phyloP scores from a whole-genome alignment of 345 rosid genomes.

The Chamaenerion angustifolium region DNA sequence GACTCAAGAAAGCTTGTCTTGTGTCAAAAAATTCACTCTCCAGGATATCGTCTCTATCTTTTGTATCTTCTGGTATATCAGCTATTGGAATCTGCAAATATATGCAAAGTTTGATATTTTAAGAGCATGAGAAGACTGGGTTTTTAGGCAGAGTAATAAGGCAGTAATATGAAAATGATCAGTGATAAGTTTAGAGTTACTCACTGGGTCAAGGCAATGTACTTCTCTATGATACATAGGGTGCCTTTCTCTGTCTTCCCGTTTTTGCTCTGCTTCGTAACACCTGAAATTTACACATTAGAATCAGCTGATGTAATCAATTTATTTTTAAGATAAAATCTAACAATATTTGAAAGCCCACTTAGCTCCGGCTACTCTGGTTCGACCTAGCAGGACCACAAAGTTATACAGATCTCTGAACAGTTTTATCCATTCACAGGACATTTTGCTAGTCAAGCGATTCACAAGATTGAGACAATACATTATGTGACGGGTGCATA shows the following conservation, averaged over 20 bases:
- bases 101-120: constrained; percentile 1
- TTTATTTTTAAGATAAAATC: too few species aligned
- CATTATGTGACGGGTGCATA: too few species aligned
- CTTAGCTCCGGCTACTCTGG: too few species aligned
- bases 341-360: too few species aligned
- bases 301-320: too few species aligned
- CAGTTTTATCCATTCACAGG: too few species aligned
- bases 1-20: constrained; percentile 95
- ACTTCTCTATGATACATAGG: constrained; percentile 64
- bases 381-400: too few species aligned
- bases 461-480: too few species aligned
- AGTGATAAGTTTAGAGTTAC: constrained; percentile 11
- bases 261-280: constrained; percentile 67
- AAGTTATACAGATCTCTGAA: too few species aligned
- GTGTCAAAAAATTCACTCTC: constrained; percentile 97
- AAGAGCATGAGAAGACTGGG: neutral
- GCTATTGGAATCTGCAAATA: constrained; percentile 49
- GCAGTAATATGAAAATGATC: too few species aligned
- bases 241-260: constrained; percentile 78
- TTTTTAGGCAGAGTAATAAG: too few species aligned
- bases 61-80: constrained; percentile 67
- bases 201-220: constrained; percentile 66
- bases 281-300: constrained; percentile 40
- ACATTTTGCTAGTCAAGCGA: too few species aligned
- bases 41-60: constrained; percentile 90